phyloP scores from a whole-genome alignment of 306 rosid genomes.

The Inga leiocalycina region DNA sequence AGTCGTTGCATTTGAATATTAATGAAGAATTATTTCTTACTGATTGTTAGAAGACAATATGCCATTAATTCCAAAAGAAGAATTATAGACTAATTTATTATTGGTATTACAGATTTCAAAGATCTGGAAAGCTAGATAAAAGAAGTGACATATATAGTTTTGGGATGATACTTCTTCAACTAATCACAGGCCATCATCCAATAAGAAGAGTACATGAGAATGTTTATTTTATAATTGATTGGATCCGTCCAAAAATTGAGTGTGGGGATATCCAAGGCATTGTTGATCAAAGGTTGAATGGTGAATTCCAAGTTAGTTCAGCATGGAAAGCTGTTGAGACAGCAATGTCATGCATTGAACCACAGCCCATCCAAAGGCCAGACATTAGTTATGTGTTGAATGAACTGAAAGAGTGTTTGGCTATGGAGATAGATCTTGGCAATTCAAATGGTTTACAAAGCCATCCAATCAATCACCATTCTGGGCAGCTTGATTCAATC shows the following conservation, averaged over 20 bases:
- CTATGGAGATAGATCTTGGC: background rate
- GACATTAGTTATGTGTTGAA: background rate
- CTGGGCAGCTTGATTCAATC: background rate
- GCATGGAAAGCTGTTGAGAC: too few species aligned
- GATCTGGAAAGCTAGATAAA: background rate
- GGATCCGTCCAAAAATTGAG: too few species aligned
- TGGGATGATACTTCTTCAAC: conserved; percentile 2
- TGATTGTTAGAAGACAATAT: too few species aligned
- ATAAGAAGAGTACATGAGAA: too few species aligned
- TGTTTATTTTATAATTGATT: too few species aligned
- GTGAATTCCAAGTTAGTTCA: too few species aligned
- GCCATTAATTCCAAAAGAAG: background rate
- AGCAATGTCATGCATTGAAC: background rate
- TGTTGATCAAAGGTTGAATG: too few species aligned
- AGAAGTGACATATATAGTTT: background rate
- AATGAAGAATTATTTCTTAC: too few species aligned
- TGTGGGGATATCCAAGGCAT: too few species aligned
- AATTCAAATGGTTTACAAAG: background rate
- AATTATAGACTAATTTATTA: background rate
- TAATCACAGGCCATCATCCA: background rate
- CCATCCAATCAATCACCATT: background rate
- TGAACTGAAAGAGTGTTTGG: background rate
- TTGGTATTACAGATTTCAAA: background rate
- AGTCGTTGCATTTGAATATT: background rate
- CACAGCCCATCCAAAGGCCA: background rate